Conservation (phyloP, 305 asterid genomes). For the Fraxinus floribunda region DNA sequence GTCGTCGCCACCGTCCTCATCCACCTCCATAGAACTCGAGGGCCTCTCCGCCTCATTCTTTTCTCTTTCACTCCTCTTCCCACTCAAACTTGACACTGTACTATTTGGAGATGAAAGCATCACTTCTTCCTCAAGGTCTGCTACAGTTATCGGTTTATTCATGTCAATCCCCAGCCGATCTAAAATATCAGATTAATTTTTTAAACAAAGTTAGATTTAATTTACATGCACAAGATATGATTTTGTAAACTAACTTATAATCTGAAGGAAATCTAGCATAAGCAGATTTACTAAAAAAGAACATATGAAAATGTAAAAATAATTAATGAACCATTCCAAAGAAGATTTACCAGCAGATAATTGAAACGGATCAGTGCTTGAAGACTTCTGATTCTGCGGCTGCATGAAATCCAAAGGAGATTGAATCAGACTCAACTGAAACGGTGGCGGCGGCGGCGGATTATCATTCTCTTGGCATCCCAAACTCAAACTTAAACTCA, state of each 20-base stretch:
- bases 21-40: slow-evolving; percentile 51
- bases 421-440: slow-evolving; percentile 46
- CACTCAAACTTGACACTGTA: slow-evolving; percentile 68
- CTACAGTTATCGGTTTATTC: slow-evolving; percentile 45
- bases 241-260: background rate
- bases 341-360: slow-evolving; percentile 41
- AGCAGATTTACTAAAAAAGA: background rate
- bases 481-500: slow-evolving; percentile 41
- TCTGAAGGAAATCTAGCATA: background rate
- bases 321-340: background rate
- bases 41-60: slow-evolving; percentile 62
- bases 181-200: slow-evolving; percentile 17
- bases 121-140: slow-evolving; percentile 52
- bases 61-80: slow-evolving; percentile 77
- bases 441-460: slow-evolving; percentile 14
- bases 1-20: slow-evolving; percentile 62
- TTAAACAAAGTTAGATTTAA: background rate
- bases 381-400: slow-evolving; percentile 33
- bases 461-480: slow-evolving; percentile 40
- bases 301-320: background rate
- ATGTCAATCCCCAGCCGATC: slow-evolving; percentile 64
- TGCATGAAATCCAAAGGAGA: slow-evolving; percentile 44
- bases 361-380: slow-evolving; percentile 36
- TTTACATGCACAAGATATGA: background rate
- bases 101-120: slow-evolving; percentile 78